Percentiles rank a stretch among this genome's conserved stretches.
Conservation (phyloP, 352 stramenopile species). For the Pythium coloratum region DNA sequence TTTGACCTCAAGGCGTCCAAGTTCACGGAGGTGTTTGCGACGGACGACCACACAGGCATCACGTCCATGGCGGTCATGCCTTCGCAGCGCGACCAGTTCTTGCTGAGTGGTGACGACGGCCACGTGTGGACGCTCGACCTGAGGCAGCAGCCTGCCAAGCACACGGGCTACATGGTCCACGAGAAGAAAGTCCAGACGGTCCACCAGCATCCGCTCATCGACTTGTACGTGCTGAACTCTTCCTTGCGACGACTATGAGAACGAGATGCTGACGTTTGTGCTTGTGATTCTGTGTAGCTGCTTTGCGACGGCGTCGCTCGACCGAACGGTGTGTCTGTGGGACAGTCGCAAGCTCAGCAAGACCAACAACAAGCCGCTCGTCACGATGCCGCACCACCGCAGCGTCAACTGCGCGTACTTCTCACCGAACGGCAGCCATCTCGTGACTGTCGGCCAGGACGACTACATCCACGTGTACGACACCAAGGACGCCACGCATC, state of each 20-base stretch:
- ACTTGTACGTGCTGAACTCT: constrained; percentile 48
- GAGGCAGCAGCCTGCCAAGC: constrained; percentile 32
- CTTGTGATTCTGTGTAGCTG: constrained; percentile 34
- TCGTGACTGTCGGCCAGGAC: constrained; percentile 84
- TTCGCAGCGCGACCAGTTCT: constrained; percentile 26
- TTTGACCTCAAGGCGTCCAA: constrained; percentile 63
- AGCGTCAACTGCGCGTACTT: constrained; percentile 90
- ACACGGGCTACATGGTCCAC: constrained; percentile 50
- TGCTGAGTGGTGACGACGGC: constrained; percentile 69
- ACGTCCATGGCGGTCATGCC: constrained; percentile 46
- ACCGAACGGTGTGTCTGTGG: constrained; percentile 83
- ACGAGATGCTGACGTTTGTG: neutral
- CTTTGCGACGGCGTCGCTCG: constrained; percentile 75
- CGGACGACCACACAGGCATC: constrained; percentile 44
- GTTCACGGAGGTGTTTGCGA: constrained; percentile 60
- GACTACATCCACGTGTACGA: constrained; percentile 79
- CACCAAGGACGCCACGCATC: constrained; percentile 37
- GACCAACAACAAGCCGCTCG: constrained; percentile 41
- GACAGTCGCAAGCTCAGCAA: constrained; percentile 60
- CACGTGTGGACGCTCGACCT: constrained; percentile 55
- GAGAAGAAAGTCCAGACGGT: constrained; percentile 90
- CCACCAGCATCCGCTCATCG: constrained; percentile 55
- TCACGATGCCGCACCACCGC: constrained; percentile 64
- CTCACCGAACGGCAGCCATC: constrained; percentile 59
- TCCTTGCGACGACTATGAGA: neutral